These are phyloP conservation scores for Erysimum cheiranthoides DNA, from an alignment of 345 rosid species.

Conservation along the genomic window DNA sequence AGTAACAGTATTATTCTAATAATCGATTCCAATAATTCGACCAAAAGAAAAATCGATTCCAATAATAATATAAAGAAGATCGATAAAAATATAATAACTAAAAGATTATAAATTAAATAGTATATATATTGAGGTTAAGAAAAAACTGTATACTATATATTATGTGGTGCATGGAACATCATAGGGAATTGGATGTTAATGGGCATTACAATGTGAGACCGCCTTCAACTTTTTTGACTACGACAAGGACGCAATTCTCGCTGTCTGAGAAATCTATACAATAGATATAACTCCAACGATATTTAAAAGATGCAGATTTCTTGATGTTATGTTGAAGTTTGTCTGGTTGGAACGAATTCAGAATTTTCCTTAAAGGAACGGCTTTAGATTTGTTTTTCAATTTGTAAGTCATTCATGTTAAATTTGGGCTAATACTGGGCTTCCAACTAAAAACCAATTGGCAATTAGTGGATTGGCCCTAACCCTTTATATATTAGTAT, in stretches of 20 bases:
- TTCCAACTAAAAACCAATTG: too few species aligned
- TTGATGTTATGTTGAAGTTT: conserved; percentile 16
- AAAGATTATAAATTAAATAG: neutral
- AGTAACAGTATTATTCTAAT: neutral
- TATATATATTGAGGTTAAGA: neutral
- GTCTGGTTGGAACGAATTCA: neutral
- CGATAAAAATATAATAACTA: neutral
- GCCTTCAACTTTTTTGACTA: conserved; percentile 43
- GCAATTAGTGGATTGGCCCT: too few species aligned
- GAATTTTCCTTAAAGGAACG: neutral
- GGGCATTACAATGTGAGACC: conserved; percentile 49
- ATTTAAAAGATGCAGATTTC: neutral
- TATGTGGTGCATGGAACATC: conserved; percentile 47
- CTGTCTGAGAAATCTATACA: neutral
- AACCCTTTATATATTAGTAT: too few species aligned
- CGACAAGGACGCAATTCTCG: conserved; percentile 26
- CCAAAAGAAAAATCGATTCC: neutral
- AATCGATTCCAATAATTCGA: neutral
- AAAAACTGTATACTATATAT: neutral
- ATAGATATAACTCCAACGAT: neutral
- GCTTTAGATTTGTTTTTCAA: neutral
- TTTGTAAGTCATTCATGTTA: too few species aligned
- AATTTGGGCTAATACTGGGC: too few species aligned
- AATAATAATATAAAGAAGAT: neutral
- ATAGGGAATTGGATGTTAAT: conserved; percentile 61